Base-by-base conservation (phyloP, 2,329 filamentous ascomycete species). In the Keithomyces neogunnii region DNA sequence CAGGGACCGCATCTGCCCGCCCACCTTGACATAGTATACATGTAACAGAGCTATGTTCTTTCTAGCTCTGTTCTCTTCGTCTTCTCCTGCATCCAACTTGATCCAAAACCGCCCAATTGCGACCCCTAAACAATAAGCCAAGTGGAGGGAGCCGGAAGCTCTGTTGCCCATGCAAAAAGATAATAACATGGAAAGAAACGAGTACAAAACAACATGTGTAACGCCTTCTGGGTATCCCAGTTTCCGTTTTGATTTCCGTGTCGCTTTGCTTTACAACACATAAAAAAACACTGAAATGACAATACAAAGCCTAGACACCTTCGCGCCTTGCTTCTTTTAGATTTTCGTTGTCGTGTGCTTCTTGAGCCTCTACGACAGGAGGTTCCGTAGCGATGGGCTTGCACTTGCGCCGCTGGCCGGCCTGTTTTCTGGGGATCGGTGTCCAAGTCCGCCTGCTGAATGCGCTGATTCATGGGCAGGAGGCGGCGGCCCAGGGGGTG, bases 351-450 rank as follows among this genome's bases (percentile, higher is more conserved):
- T 19, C 19, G 19, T 5, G 19, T 38, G 19, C 36, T 38, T 38
- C 9, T 8, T n/a, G 10, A 43, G 19, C 9, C 6, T 28, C 70
- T 68, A 89, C 46, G 81, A 85, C 50, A 91, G 74, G 47, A 91
- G 67, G 60, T 91, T 90, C 59, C 84, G 81, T 55, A 91, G 66
- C 8, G 86, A 89, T 9, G 87, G 86, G 61, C 84, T 90, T 13
- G 86, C 85, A 60, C 87, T 90, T 3, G 86, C 86, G n/a, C 85
- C 85, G 48, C 78, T 79, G 32, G 76, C 69, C 33, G 76, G 72
- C 46, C 77, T 70, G 26, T 55, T 64, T 47, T 78, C 75, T 51
- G 70, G 57, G 33, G 63, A 59, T 31, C 66, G 63, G 42, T 59
- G 60, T 28, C 52, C 58, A 28, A 55, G 69, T 60, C 56, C 45